phyloP scores from a whole-genome alignment of 2,329 filamentous ascomycete genomes.

The Phialocephala sp. region DNA sequence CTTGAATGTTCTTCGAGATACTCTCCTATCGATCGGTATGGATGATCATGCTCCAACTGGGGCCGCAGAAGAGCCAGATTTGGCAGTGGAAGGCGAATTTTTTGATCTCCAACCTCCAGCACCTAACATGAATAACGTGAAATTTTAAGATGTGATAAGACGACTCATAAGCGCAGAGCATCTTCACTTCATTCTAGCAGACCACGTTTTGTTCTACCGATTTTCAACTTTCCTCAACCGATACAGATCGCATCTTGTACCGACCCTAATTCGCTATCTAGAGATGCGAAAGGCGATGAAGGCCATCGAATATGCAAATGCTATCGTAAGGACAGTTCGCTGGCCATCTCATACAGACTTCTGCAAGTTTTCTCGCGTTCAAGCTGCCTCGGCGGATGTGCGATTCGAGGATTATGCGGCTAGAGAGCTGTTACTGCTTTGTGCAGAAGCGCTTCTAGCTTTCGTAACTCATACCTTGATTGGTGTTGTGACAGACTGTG shows the following conservation, averaged over 20 bases:
- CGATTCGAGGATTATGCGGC: constrained; percentile 36
- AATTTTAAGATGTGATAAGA: constrained; percentile 29
- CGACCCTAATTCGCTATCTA: constrained; percentile 32
- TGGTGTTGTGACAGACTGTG: constrained; percentile 69
- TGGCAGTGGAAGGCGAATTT: constrained; percentile 14
- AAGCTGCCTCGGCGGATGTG: constrained; percentile 30
- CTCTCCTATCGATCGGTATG: constrained; percentile 8
- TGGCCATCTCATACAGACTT: constrained; percentile 37
- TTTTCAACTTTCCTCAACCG: constrained; percentile 35
- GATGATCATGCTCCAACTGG: not conserved
- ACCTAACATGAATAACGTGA: constrained; percentile 14
- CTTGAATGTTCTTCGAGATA: not conserved
- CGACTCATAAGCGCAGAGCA: constrained; percentile 27
- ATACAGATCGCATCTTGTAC: constrained; percentile 30
- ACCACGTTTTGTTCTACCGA: constrained; percentile 28
- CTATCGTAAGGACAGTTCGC: constrained; percentile 32
- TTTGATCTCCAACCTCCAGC: constrained; percentile 24
- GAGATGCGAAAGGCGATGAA: constrained; percentile 37
- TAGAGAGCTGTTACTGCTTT: constrained; percentile 31
- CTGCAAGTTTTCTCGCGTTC: constrained; percentile 33
- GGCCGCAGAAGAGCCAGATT: not conserved
- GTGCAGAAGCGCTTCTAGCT: constrained; percentile 68
- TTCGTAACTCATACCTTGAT: constrained; percentile 72
- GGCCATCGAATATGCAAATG: constrained; percentile 36
- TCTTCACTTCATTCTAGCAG: constrained; percentile 32